These are phyloP conservation scores for Coniochaeta prunicola DNA, from an alignment of 2,329 filamentous ascomycete genomes.

Conservation along the genomic window DNA sequence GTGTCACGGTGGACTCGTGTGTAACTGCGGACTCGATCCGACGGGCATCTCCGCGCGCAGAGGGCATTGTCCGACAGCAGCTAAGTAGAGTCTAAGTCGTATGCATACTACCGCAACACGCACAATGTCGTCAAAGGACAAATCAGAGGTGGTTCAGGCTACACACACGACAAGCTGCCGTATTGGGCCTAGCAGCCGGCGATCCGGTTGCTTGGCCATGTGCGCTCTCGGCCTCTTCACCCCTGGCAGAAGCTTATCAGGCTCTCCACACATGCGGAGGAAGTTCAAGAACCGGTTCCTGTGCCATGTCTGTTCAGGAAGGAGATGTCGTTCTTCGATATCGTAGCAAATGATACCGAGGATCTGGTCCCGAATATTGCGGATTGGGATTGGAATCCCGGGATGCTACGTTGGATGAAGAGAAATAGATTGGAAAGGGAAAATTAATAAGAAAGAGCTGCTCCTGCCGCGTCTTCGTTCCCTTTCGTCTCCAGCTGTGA, in stretches of 20 bases:
- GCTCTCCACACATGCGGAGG: neutral
- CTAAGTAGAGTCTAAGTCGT: too few relatives aligned
- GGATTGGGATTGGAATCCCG: neutral
- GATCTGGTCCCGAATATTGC: neutral
- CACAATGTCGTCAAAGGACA: too few relatives aligned
- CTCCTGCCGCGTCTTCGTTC: neutral
- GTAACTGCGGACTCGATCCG: neutral
- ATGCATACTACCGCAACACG: too few relatives aligned
- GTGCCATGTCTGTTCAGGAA: constrained; percentile 1
- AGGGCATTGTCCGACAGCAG: neutral
- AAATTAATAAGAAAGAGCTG: neutral
- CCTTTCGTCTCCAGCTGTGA: neutral
- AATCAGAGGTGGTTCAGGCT: neutral
- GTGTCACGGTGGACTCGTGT: neutral
- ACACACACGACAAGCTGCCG: neutral
- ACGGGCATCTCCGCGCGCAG: neutral
- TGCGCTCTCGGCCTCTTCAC: neutral
- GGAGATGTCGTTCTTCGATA: neutral
- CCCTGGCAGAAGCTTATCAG: neutral
- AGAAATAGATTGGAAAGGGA: neutral
- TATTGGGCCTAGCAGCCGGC: neutral
- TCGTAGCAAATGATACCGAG: neutral
- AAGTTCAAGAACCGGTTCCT: neutral
- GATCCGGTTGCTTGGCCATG: neutral
- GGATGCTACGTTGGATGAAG: neutral